Conservation (phyloP, 176 grass and related monocot genomes). For the barley (Hordeum vulgare) region MorexV3_pseudomolecules_assembly NC_058523.1:207327063-207327562, state of each 20-base stretch:
- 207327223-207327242: neutral
- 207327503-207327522: neutral
- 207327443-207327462: constrained; percentile 42
- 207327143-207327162: too few species aligned
- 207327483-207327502: neutral
- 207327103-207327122: neutral
- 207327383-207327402: constrained; percentile 50
- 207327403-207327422: constrained; percentile 35
- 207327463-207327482: neutral
- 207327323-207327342: constrained; percentile 67
- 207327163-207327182: neutral
- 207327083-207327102: neutral
- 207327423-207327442: constrained; percentile 40
- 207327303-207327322: constrained; percentile 49
- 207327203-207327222: neutral
- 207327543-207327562: too few species aligned
- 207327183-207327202: neutral
- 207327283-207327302: constrained; percentile 49
- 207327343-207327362: constrained; percentile 59
- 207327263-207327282: constrained; percentile 17
- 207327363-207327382: constrained; percentile 62
- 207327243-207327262: neutral
- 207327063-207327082: neutral
- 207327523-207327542: too few species aligned
- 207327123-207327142: neutral